Evolutionary conservation across 1,284 basidiomycete genomes (phyloP).

Genomic region (Schizophyllum commune): DNA sequence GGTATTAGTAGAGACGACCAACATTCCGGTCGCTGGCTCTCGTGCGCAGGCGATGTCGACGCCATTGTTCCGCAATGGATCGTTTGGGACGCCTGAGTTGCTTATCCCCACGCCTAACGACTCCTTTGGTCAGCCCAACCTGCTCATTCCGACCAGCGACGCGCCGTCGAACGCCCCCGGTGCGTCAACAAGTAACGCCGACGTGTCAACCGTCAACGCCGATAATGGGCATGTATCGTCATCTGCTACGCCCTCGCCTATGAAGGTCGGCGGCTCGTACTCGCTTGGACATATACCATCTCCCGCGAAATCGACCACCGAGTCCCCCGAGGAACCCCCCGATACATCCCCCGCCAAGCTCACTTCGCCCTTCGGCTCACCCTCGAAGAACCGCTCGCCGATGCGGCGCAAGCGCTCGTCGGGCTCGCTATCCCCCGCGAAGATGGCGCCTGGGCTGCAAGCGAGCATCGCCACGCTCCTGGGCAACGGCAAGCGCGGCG

Average conservation of each 20-base stretch:
- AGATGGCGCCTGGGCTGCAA: slow-evolving; percentile 45
- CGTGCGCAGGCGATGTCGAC: neutral
- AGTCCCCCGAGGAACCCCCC: neutral
- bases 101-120: neutral
- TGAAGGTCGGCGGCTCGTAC: slow-evolving; percentile 32
- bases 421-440: slow-evolving; percentile 26
- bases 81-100: slow-evolving; percentile 9
- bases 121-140: neutral
- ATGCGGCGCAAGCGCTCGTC: slow-evolving; percentile 12
- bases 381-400: slow-evolving; percentile 1
- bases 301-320: neutral
- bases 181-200: neutral
- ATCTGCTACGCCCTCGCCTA: slow-evolving; percentile 45
- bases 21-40: neutral
- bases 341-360: neutral
- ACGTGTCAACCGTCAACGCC: no score
- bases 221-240: slow-evolving; percentile 40
- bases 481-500: slow-evolving; percentile 34
- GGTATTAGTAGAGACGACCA: neutral
- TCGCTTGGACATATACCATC: neutral
- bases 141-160: no score
- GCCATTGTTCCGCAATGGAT: neutral
- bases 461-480: slow-evolving; percentile 58
- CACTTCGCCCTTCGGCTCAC: neutral
- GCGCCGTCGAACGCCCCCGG: no score